A percentile compares a stretch with the other conserved stretches of the same genome.
Conservation (phyloP, 257 asterid genomes). For the Leptodermis oblonga region DNA sequence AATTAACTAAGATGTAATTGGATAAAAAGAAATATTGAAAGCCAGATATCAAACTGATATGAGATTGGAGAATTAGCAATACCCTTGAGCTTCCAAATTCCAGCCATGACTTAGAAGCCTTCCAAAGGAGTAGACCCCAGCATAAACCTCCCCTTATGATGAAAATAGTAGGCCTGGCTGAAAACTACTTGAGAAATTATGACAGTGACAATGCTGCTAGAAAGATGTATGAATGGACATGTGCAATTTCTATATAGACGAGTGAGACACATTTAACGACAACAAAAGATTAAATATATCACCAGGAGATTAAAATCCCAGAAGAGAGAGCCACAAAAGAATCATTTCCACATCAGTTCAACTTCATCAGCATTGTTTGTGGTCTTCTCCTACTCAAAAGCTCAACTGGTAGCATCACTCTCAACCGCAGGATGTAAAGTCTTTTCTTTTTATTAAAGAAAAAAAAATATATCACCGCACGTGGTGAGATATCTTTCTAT, state of each 20-base stretch:
- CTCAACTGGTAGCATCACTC: neutral
- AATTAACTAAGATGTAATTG: neutral
- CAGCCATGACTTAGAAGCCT: neutral
- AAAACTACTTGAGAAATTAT: neutral
- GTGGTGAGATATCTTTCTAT: neutral
- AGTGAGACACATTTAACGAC: neutral
- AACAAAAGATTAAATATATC: neutral
- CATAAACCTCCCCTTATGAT: neutral
- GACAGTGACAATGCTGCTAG: neutral
- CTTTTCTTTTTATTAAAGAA: neutral
- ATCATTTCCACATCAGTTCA: neutral
- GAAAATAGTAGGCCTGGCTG: neutral
- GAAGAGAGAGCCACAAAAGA: neutral
- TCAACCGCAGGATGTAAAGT: neutral
- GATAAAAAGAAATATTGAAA: neutral
- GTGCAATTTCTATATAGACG: neutral
- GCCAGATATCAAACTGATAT: neutral
- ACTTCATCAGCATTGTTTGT: neutral
- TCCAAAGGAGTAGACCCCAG: neutral
- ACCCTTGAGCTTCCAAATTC: neutral
- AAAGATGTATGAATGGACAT: neutral
- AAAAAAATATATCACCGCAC: neutral
- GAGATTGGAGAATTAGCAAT: neutral
- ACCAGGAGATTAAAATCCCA: neutral
- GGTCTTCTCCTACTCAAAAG: neutral